Evolutionary conservation across 1,284 basidiomycete genomes (phyloP), one percentile per base, ranked within the genome.

Genomic region (Ceraceosorus guamensis): DNA sequence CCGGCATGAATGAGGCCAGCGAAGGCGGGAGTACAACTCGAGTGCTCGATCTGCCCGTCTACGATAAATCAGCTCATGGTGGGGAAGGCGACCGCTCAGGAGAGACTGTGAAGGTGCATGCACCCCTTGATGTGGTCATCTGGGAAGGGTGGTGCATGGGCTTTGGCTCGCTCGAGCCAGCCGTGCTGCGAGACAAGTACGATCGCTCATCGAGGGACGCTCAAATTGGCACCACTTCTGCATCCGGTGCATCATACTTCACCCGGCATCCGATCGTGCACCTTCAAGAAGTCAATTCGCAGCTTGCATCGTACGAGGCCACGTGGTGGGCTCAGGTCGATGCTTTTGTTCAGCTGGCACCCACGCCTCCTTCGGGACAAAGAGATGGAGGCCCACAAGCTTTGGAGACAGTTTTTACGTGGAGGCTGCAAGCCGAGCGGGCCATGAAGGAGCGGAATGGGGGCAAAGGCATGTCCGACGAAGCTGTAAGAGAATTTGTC

Each of bases 351-450:
- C 85, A 88, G 56, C 79, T 71, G 10, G 30, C 41, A 30, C 76
- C 76, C 3, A 14, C 16, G 6, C 46, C 35, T 55, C 24, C 24
- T 24, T 24, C 24, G 24, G 24, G 24, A 24, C 24, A 24, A 24
- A 24, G 24, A 24, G 24, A 24, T 24, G 39, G 3, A 16, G 11
- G 16, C 2, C 3, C 11, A 11, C 2, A 41, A 16, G 39, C 39
- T 11, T 45, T 18, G 45, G 55, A 58, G 50, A 56, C 11, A 55
- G 70, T 78, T 34, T 76, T 77, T 33, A 34, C 80, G 61, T 92
- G 90, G 91, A 81, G 90, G 18, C 76, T 87, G 30, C 81, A 93
- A 73, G 90, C 92, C 75, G 91, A 95, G 68, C 87, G 87, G 57
- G 70, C 82, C 51, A 91, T 93, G 89, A 92, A 90, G 75, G 79